A percentile compares a stretch with the other conserved stretches of the same genome.
These are phyloP conservation scores for Fusarium sp. DNA, from an alignment of 2,329 filamentous ascomycete species.

Conservation along the genomic window DNA sequence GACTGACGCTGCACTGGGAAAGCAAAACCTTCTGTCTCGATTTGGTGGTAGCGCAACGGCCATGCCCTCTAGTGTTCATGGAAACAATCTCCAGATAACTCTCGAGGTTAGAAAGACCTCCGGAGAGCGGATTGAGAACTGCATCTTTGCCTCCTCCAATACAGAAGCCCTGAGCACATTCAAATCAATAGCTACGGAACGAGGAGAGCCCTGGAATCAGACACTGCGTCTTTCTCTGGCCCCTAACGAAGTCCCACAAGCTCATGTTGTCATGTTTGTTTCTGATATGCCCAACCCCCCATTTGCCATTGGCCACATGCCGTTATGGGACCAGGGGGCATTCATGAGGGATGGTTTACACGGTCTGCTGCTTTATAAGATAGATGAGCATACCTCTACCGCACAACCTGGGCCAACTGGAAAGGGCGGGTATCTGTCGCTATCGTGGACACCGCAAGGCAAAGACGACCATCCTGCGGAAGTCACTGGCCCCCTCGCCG, in stretches of 20 bases:
- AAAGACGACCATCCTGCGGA: constrained; percentile 76
- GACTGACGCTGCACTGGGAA: constrained; percentile 78
- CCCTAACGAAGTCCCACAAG: constrained; percentile 79
- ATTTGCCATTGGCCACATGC: constrained; percentile 92
- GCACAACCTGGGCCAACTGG: constrained; percentile 69
- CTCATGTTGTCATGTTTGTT: constrained; percentile 89
- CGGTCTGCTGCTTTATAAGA: constrained; percentile 83
- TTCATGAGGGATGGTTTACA: constrained; percentile 90
- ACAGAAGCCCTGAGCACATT: constrained; percentile 81
- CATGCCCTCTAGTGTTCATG: constrained; percentile 67
- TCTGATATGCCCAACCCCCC: constrained; percentile 87
- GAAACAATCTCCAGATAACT: constrained; percentile 84
- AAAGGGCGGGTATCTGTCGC: constrained; percentile 84
- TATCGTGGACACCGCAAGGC: constrained; percentile 79
- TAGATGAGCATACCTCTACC: constrained; percentile 87
- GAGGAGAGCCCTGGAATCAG: constrained; percentile 86
- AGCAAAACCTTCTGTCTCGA: constrained; percentile 76
- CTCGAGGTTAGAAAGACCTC: constrained; percentile 83
- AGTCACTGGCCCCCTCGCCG: constrained; percentile 80
- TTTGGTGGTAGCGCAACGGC: constrained; percentile 78
- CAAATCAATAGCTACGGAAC: constrained; percentile 82
- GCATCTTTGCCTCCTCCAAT: constrained; percentile 88
- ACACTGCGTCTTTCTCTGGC: constrained; percentile 84
- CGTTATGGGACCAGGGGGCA: constrained; percentile 90
- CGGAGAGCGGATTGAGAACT: constrained; percentile 86